These are phyloP conservation scores for Euphorbia corollata DNA, from an alignment of 441 rosid genomes.

Conservation along the genomic window DNA sequence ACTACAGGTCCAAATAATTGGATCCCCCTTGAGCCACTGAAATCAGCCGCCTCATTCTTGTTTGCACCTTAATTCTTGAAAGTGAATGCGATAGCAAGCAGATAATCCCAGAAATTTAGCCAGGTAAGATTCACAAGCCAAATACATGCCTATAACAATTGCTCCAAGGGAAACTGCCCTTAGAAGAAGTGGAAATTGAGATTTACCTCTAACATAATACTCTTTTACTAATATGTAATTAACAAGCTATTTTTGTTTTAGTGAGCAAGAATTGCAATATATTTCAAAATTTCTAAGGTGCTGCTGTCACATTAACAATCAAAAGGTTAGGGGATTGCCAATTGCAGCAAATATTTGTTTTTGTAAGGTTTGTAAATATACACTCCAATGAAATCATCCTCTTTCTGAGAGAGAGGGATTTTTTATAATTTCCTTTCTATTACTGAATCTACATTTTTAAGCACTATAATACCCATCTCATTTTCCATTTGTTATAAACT, in stretches of 20 bases:
- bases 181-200: not conserved
- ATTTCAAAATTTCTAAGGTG: not conserved
- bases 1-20: not conserved
- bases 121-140: not conserved
- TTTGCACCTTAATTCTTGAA: not conserved
- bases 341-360: not conserved
- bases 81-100: not conserved
- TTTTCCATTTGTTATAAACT: not conserved
- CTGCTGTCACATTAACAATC: not conserved
- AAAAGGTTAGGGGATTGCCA: not conserved
- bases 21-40: not conserved
- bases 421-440: not conserved
- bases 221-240: not conserved
- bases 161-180: not conserved
- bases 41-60: not conserved
- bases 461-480: not conserved
- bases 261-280: not conserved
- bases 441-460: not conserved
- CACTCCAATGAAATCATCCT: not conserved
- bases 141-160: not conserved
- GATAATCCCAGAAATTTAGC: not conserved
- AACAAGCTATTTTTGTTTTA: not conserved
- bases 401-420: not conserved
- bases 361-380: not conserved
- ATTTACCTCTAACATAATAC: not conserved